These are phyloP conservation scores for Rhodotorula taiwanensis DNA, from an alignment of 768 basidiomycete genomes.

Conservation along the genomic window DNA sequence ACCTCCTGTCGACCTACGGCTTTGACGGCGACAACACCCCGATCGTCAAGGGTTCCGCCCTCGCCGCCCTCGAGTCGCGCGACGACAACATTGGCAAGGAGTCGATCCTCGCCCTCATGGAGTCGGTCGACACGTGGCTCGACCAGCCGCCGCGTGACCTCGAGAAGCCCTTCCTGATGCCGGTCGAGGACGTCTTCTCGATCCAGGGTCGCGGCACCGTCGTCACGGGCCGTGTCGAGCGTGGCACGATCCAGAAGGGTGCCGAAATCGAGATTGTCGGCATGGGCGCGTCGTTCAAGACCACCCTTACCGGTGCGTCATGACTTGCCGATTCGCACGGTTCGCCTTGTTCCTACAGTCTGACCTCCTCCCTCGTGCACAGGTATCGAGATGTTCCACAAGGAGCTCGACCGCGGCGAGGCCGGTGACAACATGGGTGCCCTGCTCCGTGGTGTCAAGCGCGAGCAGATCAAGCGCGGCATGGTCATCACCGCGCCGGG, in stretches of 20 bases:
- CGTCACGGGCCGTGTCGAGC: constrained; percentile 89
- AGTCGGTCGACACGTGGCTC: constrained; percentile 87
- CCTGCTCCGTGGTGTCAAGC: constrained; percentile 90
- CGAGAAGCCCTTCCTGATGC: constrained; percentile 95
- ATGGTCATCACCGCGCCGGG: constrained; percentile 84
- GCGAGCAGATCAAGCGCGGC: constrained; percentile 89
- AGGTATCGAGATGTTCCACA: constrained; percentile 88
- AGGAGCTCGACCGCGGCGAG: constrained; percentile 94
- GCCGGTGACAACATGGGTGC: constrained; percentile 99
- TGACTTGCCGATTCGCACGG: neutral
- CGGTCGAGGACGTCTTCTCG: constrained; percentile 93
- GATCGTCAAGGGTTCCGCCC: constrained; percentile 94
- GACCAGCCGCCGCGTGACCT: constrained; percentile 90
- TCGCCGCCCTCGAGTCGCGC: constrained; percentile 85
- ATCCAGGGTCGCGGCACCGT: constrained; percentile 98
- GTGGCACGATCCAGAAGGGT: constrained; percentile 83
- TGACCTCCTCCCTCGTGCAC: too few species aligned
- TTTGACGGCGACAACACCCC: constrained; percentile 97
- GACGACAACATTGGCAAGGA: constrained; percentile 65
- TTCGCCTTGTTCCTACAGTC: neutral
- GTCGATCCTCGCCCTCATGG: constrained; percentile 74
- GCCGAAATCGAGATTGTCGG: constrained; percentile 90
- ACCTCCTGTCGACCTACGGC: constrained; percentile 80
- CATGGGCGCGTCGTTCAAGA: constrained; percentile 71
- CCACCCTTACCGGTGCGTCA: constrained; percentile 85